These are phyloP conservation scores for Musa beccarii DNA, from an alignment of 176 grass and related monocot genomes.

Conservation along the genomic window DNA sequence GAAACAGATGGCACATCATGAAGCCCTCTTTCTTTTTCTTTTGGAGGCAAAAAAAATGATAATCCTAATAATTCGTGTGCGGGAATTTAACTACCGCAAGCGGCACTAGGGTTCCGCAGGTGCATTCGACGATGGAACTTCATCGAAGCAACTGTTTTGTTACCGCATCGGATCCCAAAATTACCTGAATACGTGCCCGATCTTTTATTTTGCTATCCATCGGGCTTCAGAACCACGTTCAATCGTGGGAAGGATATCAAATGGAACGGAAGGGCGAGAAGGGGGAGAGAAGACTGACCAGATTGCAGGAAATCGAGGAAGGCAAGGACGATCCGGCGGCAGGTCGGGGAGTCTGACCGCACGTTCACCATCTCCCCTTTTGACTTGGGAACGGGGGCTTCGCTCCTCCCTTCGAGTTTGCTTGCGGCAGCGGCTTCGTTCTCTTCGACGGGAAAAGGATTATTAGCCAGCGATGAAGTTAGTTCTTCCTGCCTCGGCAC, in stretches of 20 bases:
- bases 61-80: neutral
- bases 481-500: too few species aligned
- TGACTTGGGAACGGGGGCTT: neutral
- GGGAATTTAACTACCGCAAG: neutral
- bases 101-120: too few species aligned
- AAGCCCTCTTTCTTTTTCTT: neutral
- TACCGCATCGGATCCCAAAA: too few species aligned
- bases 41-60: neutral
- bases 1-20: too few species aligned
- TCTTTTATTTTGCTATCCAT: neutral
- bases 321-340: constrained; percentile 52
- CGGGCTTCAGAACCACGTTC: neutral
- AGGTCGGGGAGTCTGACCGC: constrained; percentile 50
- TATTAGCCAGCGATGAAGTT: too few species aligned
- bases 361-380: constrained; percentile 30
- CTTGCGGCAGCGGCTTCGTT: neutral
- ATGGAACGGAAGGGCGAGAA: neutral
- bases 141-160: too few species aligned
- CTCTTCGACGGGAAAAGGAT: neutral
- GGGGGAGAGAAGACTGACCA: constrained; percentile 26
- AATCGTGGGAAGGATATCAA: neutral
- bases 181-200: neutral
- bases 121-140: too few species aligned
- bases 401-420: neutral
- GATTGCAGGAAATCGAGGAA: constrained; percentile 81